phyloP scores from a whole-genome alignment of 805 yeast genomes.

The Torulaspora microellipsoides region DNA sequence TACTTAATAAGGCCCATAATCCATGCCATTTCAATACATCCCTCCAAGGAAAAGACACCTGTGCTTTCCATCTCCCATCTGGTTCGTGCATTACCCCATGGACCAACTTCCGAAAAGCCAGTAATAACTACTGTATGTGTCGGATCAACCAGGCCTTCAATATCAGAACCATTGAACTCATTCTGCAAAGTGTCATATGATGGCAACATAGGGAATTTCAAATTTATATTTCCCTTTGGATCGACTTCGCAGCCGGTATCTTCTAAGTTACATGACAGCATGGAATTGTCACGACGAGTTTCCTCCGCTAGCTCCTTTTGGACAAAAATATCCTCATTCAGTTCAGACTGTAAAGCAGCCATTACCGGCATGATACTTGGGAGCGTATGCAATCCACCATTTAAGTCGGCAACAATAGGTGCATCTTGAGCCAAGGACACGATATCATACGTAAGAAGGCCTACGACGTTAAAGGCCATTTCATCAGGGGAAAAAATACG shows the following conservation, averaged over 20 bases:
- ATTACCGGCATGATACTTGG: constrained; percentile 52
- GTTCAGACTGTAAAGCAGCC: constrained; percentile 75
- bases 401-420: constrained; percentile 90
- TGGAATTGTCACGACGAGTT: neutral
- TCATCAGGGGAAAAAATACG: constrained; percentile 93
- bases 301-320: constrained; percentile 35
- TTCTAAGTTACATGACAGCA: neutral
- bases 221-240: constrained; percentile 78
- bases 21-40: constrained; percentile 91
- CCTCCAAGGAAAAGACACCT: constrained; percentile 82
- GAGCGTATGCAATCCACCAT: constrained; percentile 90
- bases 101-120: constrained; percentile 87
- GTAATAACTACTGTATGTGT: constrained; percentile 78
- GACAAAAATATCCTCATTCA: constrained; percentile 67
- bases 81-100: constrained; percentile 89
- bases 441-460: constrained; percentile 77
- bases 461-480: constrained; percentile 93
- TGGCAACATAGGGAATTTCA: constrained; percentile 71
- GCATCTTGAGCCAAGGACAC: constrained; percentile 75
- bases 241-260: constrained; percentile 37
- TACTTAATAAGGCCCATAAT: constrained; percentile 86
- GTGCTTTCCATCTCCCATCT: constrained; percentile 90
- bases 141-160: constrained; percentile 73
- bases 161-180: constrained; percentile 41
- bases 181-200: constrained; percentile 54